phyloP scores from a whole-genome alignment of 495 filamentous ascomycete genomes.

The Penicillium fimorum region DNA sequence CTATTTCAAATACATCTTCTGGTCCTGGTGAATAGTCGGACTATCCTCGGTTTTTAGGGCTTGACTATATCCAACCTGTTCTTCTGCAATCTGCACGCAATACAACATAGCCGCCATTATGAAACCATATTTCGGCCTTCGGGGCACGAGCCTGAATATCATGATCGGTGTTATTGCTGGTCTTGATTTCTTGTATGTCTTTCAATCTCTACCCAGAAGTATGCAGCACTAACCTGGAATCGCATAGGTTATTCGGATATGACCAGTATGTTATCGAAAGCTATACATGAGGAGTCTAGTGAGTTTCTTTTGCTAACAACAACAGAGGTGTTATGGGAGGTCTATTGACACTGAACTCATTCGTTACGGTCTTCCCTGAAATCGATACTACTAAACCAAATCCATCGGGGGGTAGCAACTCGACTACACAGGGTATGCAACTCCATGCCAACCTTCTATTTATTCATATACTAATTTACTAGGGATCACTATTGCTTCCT shows the following conservation, averaged over 20 bases:
- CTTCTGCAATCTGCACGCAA: neutral
- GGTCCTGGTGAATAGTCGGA: slow-evolving; percentile 10
- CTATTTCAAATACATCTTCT: slow-evolving; percentile 3
- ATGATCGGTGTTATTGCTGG: slow-evolving; percentile 67
- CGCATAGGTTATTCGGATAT: slow-evolving; percentile 36
- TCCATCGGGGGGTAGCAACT: slow-evolving; percentile 32
- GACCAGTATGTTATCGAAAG: slow-evolving; percentile 30
- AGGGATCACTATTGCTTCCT: slow-evolving; percentile 60
- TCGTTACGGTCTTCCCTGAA: slow-evolving; percentile 48
- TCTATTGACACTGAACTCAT: slow-evolving; percentile 51
- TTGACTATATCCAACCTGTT: slow-evolving; percentile 16
- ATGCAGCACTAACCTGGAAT: slow-evolving; percentile 4
- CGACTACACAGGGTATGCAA: slow-evolving; percentile 51
- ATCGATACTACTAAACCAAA: slow-evolving; percentile 46
- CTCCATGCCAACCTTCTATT: neutral
- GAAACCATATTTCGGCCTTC: slow-evolving; percentile 58
- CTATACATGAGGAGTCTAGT: neutral
- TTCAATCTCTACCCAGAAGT: neutral
- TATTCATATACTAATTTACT: neutral
- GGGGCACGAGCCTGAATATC: slow-evolving; percentile 61
- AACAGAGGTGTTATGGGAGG: slow-evolving; percentile 54
- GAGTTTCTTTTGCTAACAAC: slow-evolving; percentile 11
- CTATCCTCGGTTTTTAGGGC: neutral
- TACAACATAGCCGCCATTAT: slow-evolving; percentile 15
- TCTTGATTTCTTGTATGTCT: slow-evolving; percentile 60